A percentile compares a stretch with the other conserved stretches of the same genome.
Conservation (phyloP, 192 early-diverging fungal species). For the Backusella australiensis region DNA sequence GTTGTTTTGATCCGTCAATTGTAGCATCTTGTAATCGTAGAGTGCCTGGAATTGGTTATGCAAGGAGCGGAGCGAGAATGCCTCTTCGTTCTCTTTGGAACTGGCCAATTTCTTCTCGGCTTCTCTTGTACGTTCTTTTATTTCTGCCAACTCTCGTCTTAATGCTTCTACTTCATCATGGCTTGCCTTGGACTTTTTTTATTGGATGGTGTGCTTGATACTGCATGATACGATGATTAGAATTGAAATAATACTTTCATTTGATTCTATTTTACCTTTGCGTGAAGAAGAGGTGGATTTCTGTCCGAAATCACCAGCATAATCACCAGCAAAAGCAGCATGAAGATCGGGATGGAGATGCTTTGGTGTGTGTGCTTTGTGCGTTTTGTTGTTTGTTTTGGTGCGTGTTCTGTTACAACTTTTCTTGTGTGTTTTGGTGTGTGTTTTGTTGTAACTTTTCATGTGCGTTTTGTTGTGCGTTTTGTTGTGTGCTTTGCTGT, state of each 20-base stretch:
- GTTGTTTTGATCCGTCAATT: conserved; percentile 44
- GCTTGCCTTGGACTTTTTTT: background rate
- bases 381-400: too few species aligned
- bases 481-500: too few species aligned
- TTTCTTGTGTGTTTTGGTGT: too few species aligned
- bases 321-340: conserved; percentile 53
- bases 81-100: conserved; percentile 14
- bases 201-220: background rate
- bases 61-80: conserved; percentile 28
- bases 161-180: conserved; percentile 48
- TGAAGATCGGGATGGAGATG: conserved; percentile 48
- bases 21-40: conserved; percentile 52
- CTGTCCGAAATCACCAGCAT: conserved; percentile 41
- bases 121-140: conserved; percentile 46
- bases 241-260: too few species aligned
- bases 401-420: too few species aligned
- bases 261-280: background rate
- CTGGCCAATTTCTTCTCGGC: conserved; percentile 38
- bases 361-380: conserved; percentile 46
- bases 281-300: background rate
- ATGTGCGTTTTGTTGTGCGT: too few species aligned
- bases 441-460: too few species aligned
- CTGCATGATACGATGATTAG: background rate
- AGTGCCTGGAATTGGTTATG: conserved; percentile 47
- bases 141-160: conserved; percentile 40